phyloP scores from a whole-genome alignment of 345 rosid genomes.

The Hibiscus tridactylites region DNA sequence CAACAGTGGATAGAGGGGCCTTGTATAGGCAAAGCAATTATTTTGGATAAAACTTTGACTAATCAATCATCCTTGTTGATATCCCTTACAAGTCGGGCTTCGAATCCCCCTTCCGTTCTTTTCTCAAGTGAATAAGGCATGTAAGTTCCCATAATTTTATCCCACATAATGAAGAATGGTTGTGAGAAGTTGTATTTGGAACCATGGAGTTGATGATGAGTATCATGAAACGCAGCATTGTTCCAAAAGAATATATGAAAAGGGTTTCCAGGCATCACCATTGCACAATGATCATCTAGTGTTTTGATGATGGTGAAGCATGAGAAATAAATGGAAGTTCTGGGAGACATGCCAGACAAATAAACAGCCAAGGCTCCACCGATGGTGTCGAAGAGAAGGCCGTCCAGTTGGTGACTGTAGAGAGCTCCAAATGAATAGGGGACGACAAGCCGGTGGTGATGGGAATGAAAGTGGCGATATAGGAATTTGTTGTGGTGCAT shows the following conservation, averaged over 20 bases:
- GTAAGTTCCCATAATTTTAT: slow-evolving; percentile 64
- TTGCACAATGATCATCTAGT: slow-evolving; percentile 70
- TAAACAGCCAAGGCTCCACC: not conserved
- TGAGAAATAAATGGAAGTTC: slow-evolving; percentile 27
- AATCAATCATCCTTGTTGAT: slow-evolving; percentile 33
- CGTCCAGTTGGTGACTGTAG: slow-evolving; percentile 44
- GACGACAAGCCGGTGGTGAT: slow-evolving; percentile 1
- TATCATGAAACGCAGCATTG: slow-evolving; percentile 73
- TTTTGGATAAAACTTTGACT: no score
- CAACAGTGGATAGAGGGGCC: no score
- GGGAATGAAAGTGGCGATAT: not conserved
- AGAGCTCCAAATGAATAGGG: slow-evolving; percentile 46
- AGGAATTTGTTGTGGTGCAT: slow-evolving; percentile 4
- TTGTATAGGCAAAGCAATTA: no score
- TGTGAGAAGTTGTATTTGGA: slow-evolving; percentile 73
- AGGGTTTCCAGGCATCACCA: slow-evolving; percentile 73
- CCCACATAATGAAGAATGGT: slow-evolving; percentile 76
- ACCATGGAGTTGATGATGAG: slow-evolving; percentile 74
- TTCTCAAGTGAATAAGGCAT: slow-evolving; percentile 66
- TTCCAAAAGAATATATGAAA: slow-evolving; percentile 64
- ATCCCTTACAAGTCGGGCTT: slow-evolving; percentile 34
- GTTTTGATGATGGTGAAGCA: slow-evolving; percentile 50
- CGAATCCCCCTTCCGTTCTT: slow-evolving; percentile 60
- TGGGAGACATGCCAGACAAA: slow-evolving; percentile 67
- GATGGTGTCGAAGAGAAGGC: slow-evolving; percentile 1